Base-by-base conservation (phyloP, 192 early-diverging fungal species). In the Rhizophagus sp. region DNA sequence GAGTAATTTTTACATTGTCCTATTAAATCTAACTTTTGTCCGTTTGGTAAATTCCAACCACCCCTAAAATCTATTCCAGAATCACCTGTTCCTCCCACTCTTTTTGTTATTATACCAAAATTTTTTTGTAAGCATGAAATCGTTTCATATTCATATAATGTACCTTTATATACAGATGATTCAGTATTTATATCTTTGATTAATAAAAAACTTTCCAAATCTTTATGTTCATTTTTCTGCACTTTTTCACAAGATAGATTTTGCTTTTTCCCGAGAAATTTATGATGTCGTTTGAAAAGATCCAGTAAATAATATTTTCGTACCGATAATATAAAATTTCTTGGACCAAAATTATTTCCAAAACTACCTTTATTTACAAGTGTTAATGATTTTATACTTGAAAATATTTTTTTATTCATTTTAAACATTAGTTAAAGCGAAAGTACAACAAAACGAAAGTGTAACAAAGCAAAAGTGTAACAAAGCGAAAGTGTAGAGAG, bases 121-220 rank as follows among this genome's bases (percentile, higher is more conserved):
- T 34, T 4, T 15, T 70, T 61, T 79, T 79, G 7, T 22, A 79
- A 44, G 15, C 78, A 79, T 33, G 44, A 1, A 10, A 79, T 70
- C 0, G 78, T 79, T 24, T 79, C 67, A 62, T 79, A 79, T 71
- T 79, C 78, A 62, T 79, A 79, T 36, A 79, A 62, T 19, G 66
- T 79, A 13, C 78, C 78, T 22, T 19, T n/a, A 34, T 79, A 79
- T 22, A 79, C 47, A 5, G 15, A 13, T 22, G 63, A 15, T n/a
- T 41, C 25, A 17, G 15, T 33, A 39, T 78, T 34, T 22, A 34
- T 3, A 34, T 78, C 44, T 50, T 66, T 50, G 1, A 15, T 22
- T 22, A 65, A 36, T 49, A 78, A 65, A 78, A 78, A 78, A 39
- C 64, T 68, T 78, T 78, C 25, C 66, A 78, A 36, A n/a, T 39